Conservation (phyloP, 1,284 basidiomycete genomes). For the Athelia psychrophila region DNA sequence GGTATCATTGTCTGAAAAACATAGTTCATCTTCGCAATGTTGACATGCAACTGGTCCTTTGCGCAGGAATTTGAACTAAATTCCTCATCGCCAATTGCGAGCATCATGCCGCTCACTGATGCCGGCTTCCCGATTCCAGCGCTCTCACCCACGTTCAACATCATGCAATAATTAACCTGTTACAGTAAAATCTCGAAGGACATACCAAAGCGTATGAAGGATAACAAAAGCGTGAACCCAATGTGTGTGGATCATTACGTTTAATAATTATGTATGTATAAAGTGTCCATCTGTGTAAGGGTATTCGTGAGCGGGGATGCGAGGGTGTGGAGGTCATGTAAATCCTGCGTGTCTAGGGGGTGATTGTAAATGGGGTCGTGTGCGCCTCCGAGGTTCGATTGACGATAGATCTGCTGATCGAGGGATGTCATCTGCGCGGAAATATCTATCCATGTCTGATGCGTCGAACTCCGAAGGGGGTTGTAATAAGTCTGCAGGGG, state of each 20-base stretch:
- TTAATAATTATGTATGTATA: too few species aligned
- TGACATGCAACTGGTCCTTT: neutral
- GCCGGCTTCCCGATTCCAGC: neutral
- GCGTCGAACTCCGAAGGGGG: constrained; percentile 66
- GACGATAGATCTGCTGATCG: neutral
- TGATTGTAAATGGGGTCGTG: neutral
- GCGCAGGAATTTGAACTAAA: constrained; percentile 1
- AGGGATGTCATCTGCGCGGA: constrained; percentile 44
- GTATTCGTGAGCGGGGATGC: neutral
- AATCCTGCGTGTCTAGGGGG: neutral
- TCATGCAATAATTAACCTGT: neutral
- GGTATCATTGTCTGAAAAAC: neutral
- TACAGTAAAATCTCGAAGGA: neutral
- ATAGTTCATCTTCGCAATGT: neutral
- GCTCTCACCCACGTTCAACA: neutral
- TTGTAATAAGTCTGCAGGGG: constrained; percentile 30
- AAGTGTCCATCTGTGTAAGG: neutral
- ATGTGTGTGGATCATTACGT: too few species aligned
- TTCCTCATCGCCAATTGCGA: neutral
- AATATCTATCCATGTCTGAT: constrained; percentile 77
- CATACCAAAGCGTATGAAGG: too few species aligned
- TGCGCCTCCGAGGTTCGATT: neutral
- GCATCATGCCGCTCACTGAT: neutral
- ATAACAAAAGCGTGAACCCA: too few species aligned
- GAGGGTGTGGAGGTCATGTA: neutral